Base-by-base conservation (phyloP, 108 stramenopile species). In the Cyclotella cryptica region DNA sequence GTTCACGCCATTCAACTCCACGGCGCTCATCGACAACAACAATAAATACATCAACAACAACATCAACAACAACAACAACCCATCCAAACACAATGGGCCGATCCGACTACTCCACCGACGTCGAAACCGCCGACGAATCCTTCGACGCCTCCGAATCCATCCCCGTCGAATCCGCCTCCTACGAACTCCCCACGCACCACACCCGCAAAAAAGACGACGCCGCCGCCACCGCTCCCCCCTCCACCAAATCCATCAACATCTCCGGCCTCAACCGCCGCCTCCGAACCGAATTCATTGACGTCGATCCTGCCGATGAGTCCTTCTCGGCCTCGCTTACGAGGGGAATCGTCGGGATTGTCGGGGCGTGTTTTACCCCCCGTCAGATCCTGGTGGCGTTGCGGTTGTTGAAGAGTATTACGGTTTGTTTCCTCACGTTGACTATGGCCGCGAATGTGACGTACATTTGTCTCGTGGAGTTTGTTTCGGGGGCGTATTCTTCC, bases 371-470 rank as follows among this genome's bases (percentile, higher is more conserved):
- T 44, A 82, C 84, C 1, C 93, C 93, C 4, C 78, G 89, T 42
- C 89, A 84, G 55, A 80, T 94, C 22, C 77, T 94, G 28, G 85
- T 86, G 15, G 71, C 88, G 5, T 67, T 94, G 17, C 87, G 90
- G 7, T 63, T 94, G 54, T 73, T 94, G 12, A 92, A 92, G 66
- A 88, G 89, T 3, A 60, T 90, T 27, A 92, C 89, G 12, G 84
- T 90, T 27, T 80, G 75, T 57, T 90, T 91, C 63, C 69, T 94
- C 22, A 77, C 87, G 14, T 68, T 94, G 40, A 88, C 85, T 9
- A 61, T 86, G 27, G 69, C 77, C 9, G 85, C 93, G 14, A 79
- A 91, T 53, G 3, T 89, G 40, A 88, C 90, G 69, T 94, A 89
- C 62, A 87, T 94, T 62, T 61, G 86, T 24, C 88, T 88, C 58